Conservation (phyloP, 257 asterid genomes). For the Anisodus acutangulus region DNA sequence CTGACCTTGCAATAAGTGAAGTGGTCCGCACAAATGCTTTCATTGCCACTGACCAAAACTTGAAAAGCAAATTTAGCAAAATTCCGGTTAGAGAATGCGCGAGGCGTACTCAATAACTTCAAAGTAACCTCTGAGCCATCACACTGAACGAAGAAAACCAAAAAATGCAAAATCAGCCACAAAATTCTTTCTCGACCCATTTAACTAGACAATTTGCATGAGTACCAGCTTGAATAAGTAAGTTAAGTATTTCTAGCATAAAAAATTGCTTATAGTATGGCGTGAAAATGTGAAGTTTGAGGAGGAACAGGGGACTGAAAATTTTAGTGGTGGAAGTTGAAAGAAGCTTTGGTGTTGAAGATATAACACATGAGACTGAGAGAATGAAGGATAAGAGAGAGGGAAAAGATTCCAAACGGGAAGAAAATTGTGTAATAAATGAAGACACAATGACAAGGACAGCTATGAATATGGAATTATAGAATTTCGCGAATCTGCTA, state of each 20-base stretch:
- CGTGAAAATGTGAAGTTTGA: neutral
- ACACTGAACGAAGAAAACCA: constrained; percentile 42
- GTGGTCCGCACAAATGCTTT: constrained; percentile 54
- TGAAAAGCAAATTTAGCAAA: constrained; percentile 64
- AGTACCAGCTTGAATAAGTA: neutral
- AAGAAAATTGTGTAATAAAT: constrained; percentile 39
- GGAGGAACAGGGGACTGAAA: neutral
- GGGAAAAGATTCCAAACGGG: constrained; percentile 35
- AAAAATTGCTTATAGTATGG: neutral
- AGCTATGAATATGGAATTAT: constrained; percentile 36
- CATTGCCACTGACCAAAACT: constrained; percentile 52
- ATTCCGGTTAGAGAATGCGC: constrained; percentile 56
- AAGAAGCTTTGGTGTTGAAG: constrained; percentile 44
- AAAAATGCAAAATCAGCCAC: constrained; percentile 48
- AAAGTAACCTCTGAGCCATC: constrained; percentile 48
- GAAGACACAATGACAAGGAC: constrained; percentile 49
- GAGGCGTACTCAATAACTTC: constrained; percentile 70
- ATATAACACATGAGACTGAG: constrained; percentile 78
- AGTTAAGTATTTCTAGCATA: neutral
- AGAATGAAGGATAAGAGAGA: constrained; percentile 52
- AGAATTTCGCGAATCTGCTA: neutral
- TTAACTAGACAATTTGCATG: constrained; percentile 25
- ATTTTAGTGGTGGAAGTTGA: constrained; percentile 58
- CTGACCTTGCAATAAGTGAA: constrained; percentile 80
- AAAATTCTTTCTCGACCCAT: constrained; percentile 45